These are phyloP conservation scores for Tuber magnatum DNA, from an alignment of 495 filamentous ascomycete species.

Conservation along the genomic window DNA sequence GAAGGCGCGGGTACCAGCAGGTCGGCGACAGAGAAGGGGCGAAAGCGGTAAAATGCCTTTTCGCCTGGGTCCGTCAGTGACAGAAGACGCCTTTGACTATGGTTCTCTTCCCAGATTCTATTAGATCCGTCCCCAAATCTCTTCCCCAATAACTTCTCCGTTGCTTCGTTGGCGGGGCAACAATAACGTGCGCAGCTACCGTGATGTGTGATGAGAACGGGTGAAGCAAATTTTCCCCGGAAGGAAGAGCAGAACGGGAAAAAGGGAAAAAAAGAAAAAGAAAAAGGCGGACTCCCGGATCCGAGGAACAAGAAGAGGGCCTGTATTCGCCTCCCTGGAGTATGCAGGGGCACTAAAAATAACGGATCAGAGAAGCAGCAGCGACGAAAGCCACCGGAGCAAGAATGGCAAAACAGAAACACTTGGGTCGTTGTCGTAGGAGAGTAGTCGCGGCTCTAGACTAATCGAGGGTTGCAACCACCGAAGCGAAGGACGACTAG, in stretches of 20 bases:
- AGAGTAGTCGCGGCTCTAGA: background rate
- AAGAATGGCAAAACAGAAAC: slow-evolving; percentile 5
- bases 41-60: slow-evolving; percentile 25
- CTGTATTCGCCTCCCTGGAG: background rate
- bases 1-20: slow-evolving; percentile 31
- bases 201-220: background rate
- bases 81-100: slow-evolving; percentile 10
- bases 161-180: slow-evolving; percentile 5
- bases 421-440: background rate
- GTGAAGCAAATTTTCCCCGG: background rate
- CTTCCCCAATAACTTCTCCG: background rate
- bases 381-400: background rate
- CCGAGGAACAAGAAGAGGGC: background rate
- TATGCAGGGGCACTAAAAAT: slow-evolving; percentile 37
- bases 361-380: slow-evolving; percentile 20
- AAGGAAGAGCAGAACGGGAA: background rate
- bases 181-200: slow-evolving; percentile 4
- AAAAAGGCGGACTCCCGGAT: background rate
- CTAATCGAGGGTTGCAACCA: background rate
- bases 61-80: slow-evolving; percentile 29
- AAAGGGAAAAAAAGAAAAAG: background rate
- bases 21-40: slow-evolving; percentile 12
- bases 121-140: slow-evolving; percentile 1
- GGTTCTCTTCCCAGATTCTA: slow-evolving; percentile 17
- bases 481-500: background rate